Evolutionary conservation across 169 alveolate genomes (phyloP).

Genomic region (Plasmodium vivax): DNA sequence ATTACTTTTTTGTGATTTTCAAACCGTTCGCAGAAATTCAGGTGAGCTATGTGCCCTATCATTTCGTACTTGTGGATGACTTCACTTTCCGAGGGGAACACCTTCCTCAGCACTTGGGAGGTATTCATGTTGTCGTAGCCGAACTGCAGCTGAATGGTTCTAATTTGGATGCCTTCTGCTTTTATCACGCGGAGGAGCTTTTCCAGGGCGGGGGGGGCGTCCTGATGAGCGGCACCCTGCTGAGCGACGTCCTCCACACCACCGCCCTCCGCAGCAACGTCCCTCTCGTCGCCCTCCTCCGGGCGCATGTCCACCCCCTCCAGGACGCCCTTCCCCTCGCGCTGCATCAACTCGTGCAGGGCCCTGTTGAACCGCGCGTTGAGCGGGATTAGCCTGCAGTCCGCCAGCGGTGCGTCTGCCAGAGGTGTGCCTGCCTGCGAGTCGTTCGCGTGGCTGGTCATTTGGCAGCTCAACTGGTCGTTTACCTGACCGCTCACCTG

Average conservation of each 20-base stretch:
- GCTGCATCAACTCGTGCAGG: background rate
- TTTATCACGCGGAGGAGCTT: slow-evolving; percentile 26
- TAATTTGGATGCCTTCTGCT: slow-evolving; percentile 18
- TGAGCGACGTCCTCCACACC: no score
- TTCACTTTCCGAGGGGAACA: slow-evolving; percentile 81
- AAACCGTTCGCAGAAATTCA: slow-evolving; percentile 88
- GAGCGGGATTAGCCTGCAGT: slow-evolving; percentile 32
- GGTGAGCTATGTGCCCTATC: slow-evolving; percentile 93
- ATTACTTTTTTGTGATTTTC: slow-evolving; percentile 86
- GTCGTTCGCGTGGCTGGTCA: background rate
- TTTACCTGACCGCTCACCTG: background rate
- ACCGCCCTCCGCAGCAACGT: background rate
- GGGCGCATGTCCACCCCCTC: background rate
- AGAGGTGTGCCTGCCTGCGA: background rate
- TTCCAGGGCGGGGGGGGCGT: background rate
- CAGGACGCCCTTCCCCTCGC: background rate
- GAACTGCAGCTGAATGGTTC: slow-evolving; percentile 11
- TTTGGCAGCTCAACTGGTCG: background rate
- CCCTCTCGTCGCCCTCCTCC: background rate
- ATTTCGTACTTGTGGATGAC: slow-evolving; percentile 90
- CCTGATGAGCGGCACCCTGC: no score
- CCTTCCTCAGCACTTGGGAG: slow-evolving; percentile 79
- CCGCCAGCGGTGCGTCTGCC: background rate
- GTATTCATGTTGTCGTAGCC: slow-evolving; percentile 73
- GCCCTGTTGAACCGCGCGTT: slow-evolving; percentile 35